Base-by-base conservation (phyloP, 148 eudicot species). In the Amaranthus cruentus region DNA sequence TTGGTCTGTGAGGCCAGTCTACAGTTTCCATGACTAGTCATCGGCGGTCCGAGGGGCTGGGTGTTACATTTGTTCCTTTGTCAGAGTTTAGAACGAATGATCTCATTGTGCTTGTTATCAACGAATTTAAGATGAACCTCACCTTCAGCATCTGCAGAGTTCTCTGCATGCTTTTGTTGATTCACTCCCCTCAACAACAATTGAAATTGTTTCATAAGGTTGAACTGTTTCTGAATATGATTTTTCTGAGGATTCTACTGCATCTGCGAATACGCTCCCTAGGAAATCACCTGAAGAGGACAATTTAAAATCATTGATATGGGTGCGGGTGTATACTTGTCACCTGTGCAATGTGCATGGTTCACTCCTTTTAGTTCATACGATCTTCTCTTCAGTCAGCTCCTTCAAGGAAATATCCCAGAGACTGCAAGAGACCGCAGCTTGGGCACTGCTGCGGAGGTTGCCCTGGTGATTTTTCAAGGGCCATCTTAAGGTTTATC, bases 101-200 rank as follows among this genome's bases (percentile, higher is more conserved):
- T 67, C 96, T 96, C 3, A 65, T 92, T 78, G 81, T 92, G 49
- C 90, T 92, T 4, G 90, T 92, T 50, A 81, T 92, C 61, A 96
- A 92, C 48, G 98, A 90, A 71, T 86, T 78, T 84, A 88, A 76
- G 98, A 93, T 49, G 96, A 87, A 81, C 77, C 85, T 55, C 18
- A 18, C 18, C 18, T 18, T 18, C 18, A 18, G 18, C 18, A 18
- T 86, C 68, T 93, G 50, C 98, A 93, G 78, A 85, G 93, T 73
- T 93, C 98, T 57, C 80, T 93, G 81, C 96, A 93, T 78, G 93
- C 96, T 51, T 90, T 93, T 87, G 79, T 86, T 15, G 98, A 93
- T 82, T 90, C 98, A 15, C 90, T 93, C 52, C 88, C 94, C 64
- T 90, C 89, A 2, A 82, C 90, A 10, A 86, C 96, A 82, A 86